phyloP scores from a whole-genome alignment of 371 early-diverging fungal species.

The Rhizopus arrhizus region DNA sequence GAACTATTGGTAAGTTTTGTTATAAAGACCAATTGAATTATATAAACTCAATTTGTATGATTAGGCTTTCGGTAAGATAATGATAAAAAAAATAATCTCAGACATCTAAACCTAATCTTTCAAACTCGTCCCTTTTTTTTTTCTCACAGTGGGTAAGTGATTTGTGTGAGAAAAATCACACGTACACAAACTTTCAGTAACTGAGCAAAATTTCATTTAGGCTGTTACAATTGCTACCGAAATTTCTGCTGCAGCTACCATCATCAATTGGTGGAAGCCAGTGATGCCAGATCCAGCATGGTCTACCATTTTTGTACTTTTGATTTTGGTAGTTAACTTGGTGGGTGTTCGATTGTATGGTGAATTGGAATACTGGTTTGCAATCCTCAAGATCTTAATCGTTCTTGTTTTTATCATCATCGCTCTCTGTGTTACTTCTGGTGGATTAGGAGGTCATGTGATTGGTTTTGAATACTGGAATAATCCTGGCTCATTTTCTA shows the following conservation, averaged over 20 bases:
- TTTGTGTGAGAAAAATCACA: too few relatives aligned
- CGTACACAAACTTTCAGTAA: too few relatives aligned
- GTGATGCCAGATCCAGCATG: constrained; percentile 58
- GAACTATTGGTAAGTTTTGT: constrained; percentile 75
- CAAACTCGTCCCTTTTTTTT: too few relatives aligned
- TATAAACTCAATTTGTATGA: background rate
- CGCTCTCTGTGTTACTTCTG: constrained; percentile 64
- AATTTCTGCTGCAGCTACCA: constrained; percentile 25
- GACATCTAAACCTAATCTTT: too few relatives aligned
- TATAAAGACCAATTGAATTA: background rate
- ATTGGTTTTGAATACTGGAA: constrained; percentile 78
- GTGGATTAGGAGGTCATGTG: constrained; percentile 61
- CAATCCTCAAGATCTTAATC: constrained; percentile 68
- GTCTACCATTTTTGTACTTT: constrained; percentile 56
- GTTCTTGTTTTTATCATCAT: constrained; percentile 72
- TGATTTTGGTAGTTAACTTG: constrained; percentile 63
- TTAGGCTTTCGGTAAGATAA: too few relatives aligned
- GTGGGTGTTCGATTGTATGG: constrained; percentile 61
- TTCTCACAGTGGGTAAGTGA: too few relatives aligned
- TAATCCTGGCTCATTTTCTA: constrained; percentile 74
- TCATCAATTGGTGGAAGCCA: constrained; percentile 17
- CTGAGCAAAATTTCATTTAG: background rate
- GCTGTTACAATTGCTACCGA: too few relatives aligned
- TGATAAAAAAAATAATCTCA: too few relatives aligned
- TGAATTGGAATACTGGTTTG: constrained; percentile 78